Evolutionary conservation across 2,329 filamentous ascomycete species (phyloP).

Genomic region (Alternaria alternata): DNA sequence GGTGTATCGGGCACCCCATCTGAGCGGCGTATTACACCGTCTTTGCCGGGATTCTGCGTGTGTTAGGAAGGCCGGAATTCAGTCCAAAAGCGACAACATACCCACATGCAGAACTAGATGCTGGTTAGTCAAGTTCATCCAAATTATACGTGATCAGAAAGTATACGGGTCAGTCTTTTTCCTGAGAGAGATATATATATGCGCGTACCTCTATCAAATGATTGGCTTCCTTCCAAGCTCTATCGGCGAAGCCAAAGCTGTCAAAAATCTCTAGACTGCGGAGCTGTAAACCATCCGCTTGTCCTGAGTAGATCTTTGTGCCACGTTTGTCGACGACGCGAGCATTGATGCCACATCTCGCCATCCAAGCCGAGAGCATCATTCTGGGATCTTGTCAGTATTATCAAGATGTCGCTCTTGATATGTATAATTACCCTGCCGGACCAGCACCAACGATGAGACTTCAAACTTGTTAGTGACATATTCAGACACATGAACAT

Average conservation of each 20-base stretch:
- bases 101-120: constrained; percentile 50
- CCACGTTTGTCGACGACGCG: constrained; percentile 54
- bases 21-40: constrained; percentile 65
- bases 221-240: constrained; percentile 71
- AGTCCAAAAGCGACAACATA: constrained; percentile 21
- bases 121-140: constrained; percentile 8
- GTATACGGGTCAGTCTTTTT: too few relatives aligned
- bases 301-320: constrained; percentile 52
- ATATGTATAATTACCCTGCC: constrained; percentile 21
- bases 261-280: constrained; percentile 60
- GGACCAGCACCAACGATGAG: constrained; percentile 53
- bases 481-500: not conserved
- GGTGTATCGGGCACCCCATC: constrained; percentile 71
- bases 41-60: constrained; percentile 64
- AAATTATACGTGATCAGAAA: not conserved
- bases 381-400: constrained; percentile 26
- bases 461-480: constrained; percentile 22
- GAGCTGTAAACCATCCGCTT: constrained; percentile 54
- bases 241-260: constrained; percentile 71
- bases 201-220: constrained; percentile 70
- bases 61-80: not conserved
- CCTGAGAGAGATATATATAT: constrained; percentile 56
- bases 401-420: not conserved
- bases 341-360: constrained; percentile 50
- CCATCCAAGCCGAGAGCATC: constrained; percentile 55